phyloP scores from a whole-genome alignment of 2,329 filamentous ascomycete genomes.

The Epichloe bromicola region DNA sequence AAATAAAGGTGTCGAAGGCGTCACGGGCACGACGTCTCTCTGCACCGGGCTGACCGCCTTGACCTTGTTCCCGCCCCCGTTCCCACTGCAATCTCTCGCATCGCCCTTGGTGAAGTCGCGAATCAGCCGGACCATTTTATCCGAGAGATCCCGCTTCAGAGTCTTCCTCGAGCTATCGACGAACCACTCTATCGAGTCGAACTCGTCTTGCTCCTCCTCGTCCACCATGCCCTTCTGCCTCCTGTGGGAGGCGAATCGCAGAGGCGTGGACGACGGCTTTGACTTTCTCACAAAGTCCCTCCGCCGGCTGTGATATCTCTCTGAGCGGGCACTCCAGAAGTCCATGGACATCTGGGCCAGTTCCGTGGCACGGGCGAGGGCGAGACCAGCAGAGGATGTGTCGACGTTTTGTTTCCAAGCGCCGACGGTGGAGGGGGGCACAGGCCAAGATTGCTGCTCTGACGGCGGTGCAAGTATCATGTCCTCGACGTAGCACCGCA shows the following conservation, averaged over 20 bases:
- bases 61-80: not conserved
- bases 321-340: constrained; percentile 25
- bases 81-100: not conserved
- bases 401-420: constrained; percentile 24
- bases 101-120: constrained; percentile 2
- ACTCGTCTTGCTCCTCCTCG: constrained; percentile 25
- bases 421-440: not conserved
- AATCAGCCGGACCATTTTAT: constrained; percentile 3
- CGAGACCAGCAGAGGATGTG: constrained; percentile 18
- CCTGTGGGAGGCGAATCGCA: constrained; percentile 26
- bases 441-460: not conserved
- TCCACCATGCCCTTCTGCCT: constrained; percentile 11
- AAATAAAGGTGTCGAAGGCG: constrained; percentile 1
- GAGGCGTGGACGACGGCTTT: constrained; percentile 22
- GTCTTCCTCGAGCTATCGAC: constrained; percentile 2
- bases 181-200: constrained; percentile 16
- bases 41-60: not conserved
- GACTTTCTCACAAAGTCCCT: constrained; percentile 27
- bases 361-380: constrained; percentile 21
- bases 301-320: constrained; percentile 24
- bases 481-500: constrained; percentile 20
- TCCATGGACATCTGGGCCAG: constrained; percentile 28
- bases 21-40: not conserved
- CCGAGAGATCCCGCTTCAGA: constrained; percentile 1
- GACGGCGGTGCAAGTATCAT: constrained; percentile 7